phyloP scores from a whole-genome alignment of 2,329 filamentous ascomycete genomes.

The Aureobasidium mangrovei region DNA sequence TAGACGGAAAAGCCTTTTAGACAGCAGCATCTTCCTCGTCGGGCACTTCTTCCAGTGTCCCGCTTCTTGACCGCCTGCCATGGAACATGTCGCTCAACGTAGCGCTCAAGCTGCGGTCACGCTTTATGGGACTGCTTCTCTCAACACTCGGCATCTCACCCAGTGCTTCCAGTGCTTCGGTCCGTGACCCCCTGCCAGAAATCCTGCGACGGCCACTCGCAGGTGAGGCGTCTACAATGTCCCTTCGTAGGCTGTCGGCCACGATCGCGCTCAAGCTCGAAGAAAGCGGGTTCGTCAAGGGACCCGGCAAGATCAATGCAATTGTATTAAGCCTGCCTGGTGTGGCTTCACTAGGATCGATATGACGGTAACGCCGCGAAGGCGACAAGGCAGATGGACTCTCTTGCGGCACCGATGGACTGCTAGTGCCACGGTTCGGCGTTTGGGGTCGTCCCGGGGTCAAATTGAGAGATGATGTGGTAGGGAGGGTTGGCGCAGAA shows the following conservation, averaged over 20 bases:
- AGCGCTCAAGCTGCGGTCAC: slow-evolving; percentile 11
- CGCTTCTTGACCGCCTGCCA: slow-evolving; percentile 1
- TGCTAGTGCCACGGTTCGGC: slow-evolving; percentile 20
- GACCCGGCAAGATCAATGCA: slow-evolving; percentile 48
- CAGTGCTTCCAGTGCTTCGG: neutral
- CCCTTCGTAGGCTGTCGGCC: slow-evolving; percentile 54
- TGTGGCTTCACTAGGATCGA: slow-evolving; percentile 27
- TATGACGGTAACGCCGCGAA: slow-evolving; percentile 18
- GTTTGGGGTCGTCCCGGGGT: slow-evolving; percentile 15
- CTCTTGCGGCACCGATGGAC: slow-evolving; percentile 17
- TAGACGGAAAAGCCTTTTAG: neutral
- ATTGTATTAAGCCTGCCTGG: slow-evolving; percentile 28
- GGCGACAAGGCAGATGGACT: slow-evolving; percentile 10
- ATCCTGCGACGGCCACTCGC: neutral
- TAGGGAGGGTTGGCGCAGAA: slow-evolving; percentile 24
- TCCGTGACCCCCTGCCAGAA: neutral
- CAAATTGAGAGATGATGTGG: slow-evolving; percentile 17
- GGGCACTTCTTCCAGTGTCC: neutral
- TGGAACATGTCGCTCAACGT: slow-evolving; percentile 8
- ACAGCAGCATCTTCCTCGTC: slow-evolving; percentile 7
- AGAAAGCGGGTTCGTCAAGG: slow-evolving; percentile 52
- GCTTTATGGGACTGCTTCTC: neutral
- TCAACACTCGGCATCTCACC: neutral
- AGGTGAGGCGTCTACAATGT: slow-evolving; percentile 30
- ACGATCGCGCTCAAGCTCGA: slow-evolving; percentile 54